Evolutionary conservation across 257 asterid genomes (phyloP), one percentile per base, ranked within the genome.

Genomic region (Apocynum venetum): DNA sequence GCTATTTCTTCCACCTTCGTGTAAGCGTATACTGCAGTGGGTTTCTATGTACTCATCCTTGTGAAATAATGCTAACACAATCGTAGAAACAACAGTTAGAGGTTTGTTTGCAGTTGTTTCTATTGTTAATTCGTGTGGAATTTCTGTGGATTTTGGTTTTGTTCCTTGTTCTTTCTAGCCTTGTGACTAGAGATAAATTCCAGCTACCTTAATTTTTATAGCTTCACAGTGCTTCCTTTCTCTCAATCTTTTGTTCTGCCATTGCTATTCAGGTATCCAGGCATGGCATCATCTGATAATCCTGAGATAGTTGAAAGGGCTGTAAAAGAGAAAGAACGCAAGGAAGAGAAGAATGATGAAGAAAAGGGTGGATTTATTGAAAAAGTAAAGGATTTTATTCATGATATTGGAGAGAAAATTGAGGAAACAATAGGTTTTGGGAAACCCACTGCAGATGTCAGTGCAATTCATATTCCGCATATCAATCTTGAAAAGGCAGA

Each of bases 381-480:
- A 40, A 95, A 87, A 88, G 92, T 95, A 53, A 95, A 95, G 89
- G 96, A 82, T 79, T 91, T 91, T 88, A 90, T 95, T 77, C 93
- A 90, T 0, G 97, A 96, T 81, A 86, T 96, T 8, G 97, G 98
- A 40, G 97, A 96, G 84, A 96, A 96, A 85, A 91, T 96, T 25
- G 99, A 96, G 85, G 98, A 86, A 80, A 89, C 97, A 2, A 80
- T 96, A 51, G 97, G 99, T 43, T 88, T 90, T 44, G 96, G 99
- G 19, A 96, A 96, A 79, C 99, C 99, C 65, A 91, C 97, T 3
- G 98, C 98, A 2, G 98, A 93, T 83, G 98, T 96, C 15, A 51
- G 93, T 1, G 97, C 52, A 13, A 80, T 96, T 82, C 97, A 90
- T 71, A 80, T 96, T 46, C 93, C 97, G 72, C 85, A 82, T 74